These are phyloP conservation scores for Stagonosporopsis cucurbitacearum DNA, from an alignment of 2,329 filamentous ascomycete species.

Conservation along the genomic window DNA sequence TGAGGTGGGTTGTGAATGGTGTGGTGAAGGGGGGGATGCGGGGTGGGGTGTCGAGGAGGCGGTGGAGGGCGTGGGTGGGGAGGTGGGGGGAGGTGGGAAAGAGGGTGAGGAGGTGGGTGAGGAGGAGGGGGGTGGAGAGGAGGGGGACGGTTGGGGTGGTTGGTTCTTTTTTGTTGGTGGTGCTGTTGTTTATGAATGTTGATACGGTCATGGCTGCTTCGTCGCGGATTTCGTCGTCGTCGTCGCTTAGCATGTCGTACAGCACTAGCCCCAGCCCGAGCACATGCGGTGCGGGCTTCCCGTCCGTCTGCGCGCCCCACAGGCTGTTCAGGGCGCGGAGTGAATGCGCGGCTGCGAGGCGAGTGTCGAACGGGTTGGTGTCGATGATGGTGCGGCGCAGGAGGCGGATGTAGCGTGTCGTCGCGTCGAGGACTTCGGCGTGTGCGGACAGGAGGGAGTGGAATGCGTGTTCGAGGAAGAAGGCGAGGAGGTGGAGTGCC, in stretches of 20 bases:
- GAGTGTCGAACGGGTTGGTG: conserved; percentile 65
- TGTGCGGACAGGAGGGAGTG: conserved; percentile 13
- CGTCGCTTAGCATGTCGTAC: conserved; percentile 67
- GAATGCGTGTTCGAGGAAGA: conserved; percentile 42
- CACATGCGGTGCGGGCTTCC: conserved; percentile 19
- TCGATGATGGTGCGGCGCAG: conserved; percentile 42
- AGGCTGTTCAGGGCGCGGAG: conserved; percentile 54
- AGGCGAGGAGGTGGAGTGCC: conserved; percentile 40
- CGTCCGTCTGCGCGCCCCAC: conserved; percentile 12
- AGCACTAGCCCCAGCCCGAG: conserved; percentile 54
- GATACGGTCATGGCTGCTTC: conserved; percentile 61
- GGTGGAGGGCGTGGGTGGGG: conserved; percentile 45
- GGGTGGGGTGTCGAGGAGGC: conserved; percentile 33
- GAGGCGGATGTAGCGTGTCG: conserved; percentile 38
- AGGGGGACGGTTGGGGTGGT: conserved; percentile 53
- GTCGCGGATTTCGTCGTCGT: conserved; percentile 86
- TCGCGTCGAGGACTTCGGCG: conserved; percentile 9
- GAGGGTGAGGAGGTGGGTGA: conserved; percentile 39
- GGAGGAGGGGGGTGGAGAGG: conserved; percentile 54
- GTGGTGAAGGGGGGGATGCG: not conserved
- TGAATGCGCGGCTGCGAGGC: conserved; percentile 65
- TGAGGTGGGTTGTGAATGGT: conserved; percentile 32
- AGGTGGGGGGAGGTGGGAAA: conserved; percentile 47
- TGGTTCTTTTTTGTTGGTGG: conserved; percentile 1
- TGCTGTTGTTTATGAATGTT: conserved; percentile 56